Evolutionary conservation across 129 eudicot genomes (phyloP), one percentile per base, ranked within the genome.

Genomic region (Tagetes patula): DNA sequence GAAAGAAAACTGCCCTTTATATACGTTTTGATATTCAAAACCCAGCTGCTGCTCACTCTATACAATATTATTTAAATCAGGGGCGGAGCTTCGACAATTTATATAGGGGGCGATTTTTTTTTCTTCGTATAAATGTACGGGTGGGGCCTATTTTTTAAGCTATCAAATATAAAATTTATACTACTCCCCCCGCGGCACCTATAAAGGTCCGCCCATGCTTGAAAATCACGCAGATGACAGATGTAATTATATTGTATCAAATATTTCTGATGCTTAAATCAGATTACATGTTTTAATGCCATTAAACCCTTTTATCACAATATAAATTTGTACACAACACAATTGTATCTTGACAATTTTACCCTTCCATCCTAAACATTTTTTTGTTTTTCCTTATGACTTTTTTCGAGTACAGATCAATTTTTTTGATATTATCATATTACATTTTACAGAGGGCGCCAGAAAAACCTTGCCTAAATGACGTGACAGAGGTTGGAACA

Each of bases 381-480:
- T 11, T 37, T 3, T 50, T 6, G 10, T 60, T 3, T 36, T 4
- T 3, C 0, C 9, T 34, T 61, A 60, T 12, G 9, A 11, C 37
- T 12, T 36, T 61, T 36, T 14, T 61, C 67, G 8, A 34, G 42
- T 36, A 61, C 12, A 6, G 13, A 61, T 61, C 67, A 61, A 27
- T 6, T 14, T 48, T 39, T 7, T 42, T 61, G 40, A 54, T 47
- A 7, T 72, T 27, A 6, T 36, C 65, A 67, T 70, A 47, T 78
- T 63, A 53, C 6, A 41, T 54, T 68, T 52, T 53, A 75, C 97
- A 95, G 97, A 83, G 97, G 82, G 68, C 84, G 41, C 96, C 96
- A 9, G 99, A 94, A 79, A 94, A 94, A 80, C 93, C 99, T 65
- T 94, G 97, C 76, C 79, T 94, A 70, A 90, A 94, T 65, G 97